Evolutionary conservation across 1,139 yeast genomes (phyloP), one percentile per base, ranked within the genome.

Genomic region (Zygoascus hellenicus): DNA sequence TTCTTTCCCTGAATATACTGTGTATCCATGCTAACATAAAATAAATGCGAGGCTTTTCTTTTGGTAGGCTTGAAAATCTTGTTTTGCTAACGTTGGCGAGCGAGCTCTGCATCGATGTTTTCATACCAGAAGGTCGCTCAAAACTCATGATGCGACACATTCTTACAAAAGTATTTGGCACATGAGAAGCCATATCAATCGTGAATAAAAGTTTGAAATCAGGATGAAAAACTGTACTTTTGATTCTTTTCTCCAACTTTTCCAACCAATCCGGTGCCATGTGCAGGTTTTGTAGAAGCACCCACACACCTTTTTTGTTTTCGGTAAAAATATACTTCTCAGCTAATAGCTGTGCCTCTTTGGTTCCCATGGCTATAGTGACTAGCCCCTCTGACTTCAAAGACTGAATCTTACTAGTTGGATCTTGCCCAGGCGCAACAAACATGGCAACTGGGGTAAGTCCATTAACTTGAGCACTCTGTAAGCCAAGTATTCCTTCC

Each of bases 221-320:
- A 1, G 56, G 49, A 14, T 61, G 60, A 0, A 59, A 48, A 2
- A 49, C 50, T 2, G 69, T 38, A 0, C 62, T 55, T 15, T 67
- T 68, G 32, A 82, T 56, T 22, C 65, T 61, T 54, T 74, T 75
- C 42, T 77, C 82, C 17, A 85, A 62, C 11, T 68, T 61, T 15
- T 72, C 76, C 34, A 85, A 64, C 89, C 95, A 84, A 5, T 63
- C 63, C 1, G 76, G 69, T 0, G 95, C 77, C 72, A 83, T 74
- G 54, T 89, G 96, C 11, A 85, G 72, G 58, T 89, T 89, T 60
- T 89, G 95, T 40, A 89, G 64, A 33, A 88, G 58, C 0, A 89
- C 63, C 96, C 96, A 88, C 2, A 64, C 58, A 0, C 85, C 87
- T 3, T 62, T 63, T 22, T 62, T 65, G 1, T 74, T 59, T 0